Base-by-base conservation (phyloP, 148 eudicot species). In the Limonium bicolor region DNA sequence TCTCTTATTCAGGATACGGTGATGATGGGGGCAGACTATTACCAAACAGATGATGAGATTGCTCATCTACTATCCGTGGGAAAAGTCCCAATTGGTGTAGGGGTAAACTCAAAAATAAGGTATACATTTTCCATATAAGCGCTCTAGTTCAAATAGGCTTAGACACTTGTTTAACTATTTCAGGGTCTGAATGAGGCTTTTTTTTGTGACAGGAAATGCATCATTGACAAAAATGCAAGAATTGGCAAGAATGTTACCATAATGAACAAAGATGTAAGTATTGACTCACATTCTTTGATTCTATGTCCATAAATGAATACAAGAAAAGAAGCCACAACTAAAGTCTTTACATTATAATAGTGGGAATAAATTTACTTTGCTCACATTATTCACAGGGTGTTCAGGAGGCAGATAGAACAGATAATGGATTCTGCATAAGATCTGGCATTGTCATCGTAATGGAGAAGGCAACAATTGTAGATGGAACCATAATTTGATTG, bases 11-110 rank as follows among this genome's bases (percentile, higher is more conserved):
- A 90, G 97, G 82, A 85, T 58, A 71, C 94, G 0, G 55, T 92
- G 82, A 73, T 85, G 94, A 77, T 92, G 88, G 99, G 95, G 27
- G 99, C 99, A 21, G 95, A 92, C 56, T 70, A 73, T 39, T 81
- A 92, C 44, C 99, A 92, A 69, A 90, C 99, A 16, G 95, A 85
- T 49, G 47, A 79, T 20, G 95, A 92, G 66, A 85, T 92, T 41
- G 88, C 82, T 0, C 69, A 85, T 43, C 55, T 64, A 13, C 61
- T 81, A 11, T 93, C 88, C 2, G 70, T 56, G 41, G 99, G 78
- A 48, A 76, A 81, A 36, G 95, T 90, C 41, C 93, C 97, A 11
- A 62, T 90, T 40, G 97, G 97, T 7, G 82, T 90, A 43, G 97
- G 97, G n/a, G 60, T 27, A 12, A 84, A 90, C 65, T 74, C 97